These are phyloP conservation scores for Dentipellis sp. DNA, from an alignment of 768 basidiomycete genomes.

Conservation along the genomic window DNA sequence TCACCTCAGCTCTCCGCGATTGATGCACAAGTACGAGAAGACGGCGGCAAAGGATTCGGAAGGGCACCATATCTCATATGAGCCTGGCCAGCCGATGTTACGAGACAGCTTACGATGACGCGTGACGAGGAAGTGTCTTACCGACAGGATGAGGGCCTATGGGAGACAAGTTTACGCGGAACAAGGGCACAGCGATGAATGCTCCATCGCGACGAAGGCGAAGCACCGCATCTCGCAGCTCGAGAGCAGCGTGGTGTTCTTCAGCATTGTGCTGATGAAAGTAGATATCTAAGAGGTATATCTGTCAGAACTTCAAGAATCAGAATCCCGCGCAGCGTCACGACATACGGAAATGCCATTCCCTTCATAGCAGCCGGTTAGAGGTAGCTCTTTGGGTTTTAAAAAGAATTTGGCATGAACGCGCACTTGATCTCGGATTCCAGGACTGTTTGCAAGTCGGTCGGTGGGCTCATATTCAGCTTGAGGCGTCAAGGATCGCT, in stretches of 20 bases:
- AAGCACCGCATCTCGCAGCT: slow-evolving; percentile 63
- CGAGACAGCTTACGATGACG: neutral
- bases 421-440: slow-evolving; percentile 54
- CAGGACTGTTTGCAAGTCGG: slow-evolving; percentile 48
- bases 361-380: slow-evolving; percentile 29
- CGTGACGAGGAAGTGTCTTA: slow-evolving; percentile 24
- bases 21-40: slow-evolving; percentile 66
- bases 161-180: slow-evolving; percentile 58
- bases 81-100: slow-evolving; percentile 29
- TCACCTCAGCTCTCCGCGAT: slow-evolving; percentile 63
- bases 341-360: slow-evolving; percentile 70
- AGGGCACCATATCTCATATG: slow-evolving; percentile 78
- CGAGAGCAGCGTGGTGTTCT: slow-evolving; percentile 55
- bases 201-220: slow-evolving; percentile 65
- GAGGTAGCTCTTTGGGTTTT: neutral
- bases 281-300: slow-evolving; percentile 54
- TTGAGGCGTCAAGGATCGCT: no score
- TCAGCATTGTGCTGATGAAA: slow-evolving; percentile 59
- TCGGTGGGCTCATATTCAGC: slow-evolving; percentile 24
- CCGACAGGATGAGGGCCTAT: slow-evolving; percentile 74
- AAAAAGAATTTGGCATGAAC: neutral
- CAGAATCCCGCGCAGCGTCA: neutral
- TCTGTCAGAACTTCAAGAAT: neutral
- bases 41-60: slow-evolving; percentile 64
- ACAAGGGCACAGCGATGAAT: slow-evolving; percentile 71